A percentile compares a stretch with the other conserved stretches of the same genome.
phyloP scores from a whole-genome alignment of 768 basidiomycete species.

The Mycena vitilis region DNA sequence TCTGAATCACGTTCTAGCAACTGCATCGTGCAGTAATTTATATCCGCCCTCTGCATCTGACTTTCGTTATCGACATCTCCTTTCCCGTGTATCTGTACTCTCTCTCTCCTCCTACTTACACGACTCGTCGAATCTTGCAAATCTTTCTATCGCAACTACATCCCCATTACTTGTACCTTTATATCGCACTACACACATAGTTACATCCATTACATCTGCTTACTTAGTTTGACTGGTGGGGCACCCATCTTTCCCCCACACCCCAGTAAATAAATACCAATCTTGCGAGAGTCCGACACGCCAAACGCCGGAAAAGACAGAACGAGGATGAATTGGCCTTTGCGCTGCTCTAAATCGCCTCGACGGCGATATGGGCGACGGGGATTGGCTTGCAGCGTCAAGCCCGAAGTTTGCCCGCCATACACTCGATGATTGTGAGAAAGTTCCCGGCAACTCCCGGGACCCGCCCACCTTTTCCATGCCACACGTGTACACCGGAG shows the following conservation, averaged over 20 bases:
- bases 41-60: slow-evolving; percentile 26
- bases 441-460: no score
- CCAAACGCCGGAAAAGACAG: no score
- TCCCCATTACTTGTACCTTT: slow-evolving; percentile 29
- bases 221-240: slow-evolving; percentile 30
- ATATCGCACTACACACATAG: slow-evolving; percentile 28
- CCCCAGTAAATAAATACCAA: slow-evolving; percentile 15
- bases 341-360: no score
- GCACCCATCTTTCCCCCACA: slow-evolving; percentile 1
- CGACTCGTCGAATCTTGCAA: slow-evolving; percentile 31
- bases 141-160: slow-evolving; percentile 30
- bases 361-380: no score
- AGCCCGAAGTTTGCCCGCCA: no score
- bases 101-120: slow-evolving; percentile 16
- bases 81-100: slow-evolving; percentile 25
- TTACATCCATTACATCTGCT: slow-evolving; percentile 19
- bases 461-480: no score
- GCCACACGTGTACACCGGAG: no score
- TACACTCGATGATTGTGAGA: no score
- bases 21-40: slow-evolving; percentile 60
- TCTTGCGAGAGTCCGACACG: background rate
- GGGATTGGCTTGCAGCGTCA: no score
- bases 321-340: no score
- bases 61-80: slow-evolving; percentile 30
- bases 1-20: slow-evolving; percentile 55